Percentiles rank a stretch among this genome's conserved stretches.
These are phyloP conservation scores for Mucor ambiguus DNA, from an alignment of 371 early-diverging fungal genomes.

Conservation along the genomic window DNA sequence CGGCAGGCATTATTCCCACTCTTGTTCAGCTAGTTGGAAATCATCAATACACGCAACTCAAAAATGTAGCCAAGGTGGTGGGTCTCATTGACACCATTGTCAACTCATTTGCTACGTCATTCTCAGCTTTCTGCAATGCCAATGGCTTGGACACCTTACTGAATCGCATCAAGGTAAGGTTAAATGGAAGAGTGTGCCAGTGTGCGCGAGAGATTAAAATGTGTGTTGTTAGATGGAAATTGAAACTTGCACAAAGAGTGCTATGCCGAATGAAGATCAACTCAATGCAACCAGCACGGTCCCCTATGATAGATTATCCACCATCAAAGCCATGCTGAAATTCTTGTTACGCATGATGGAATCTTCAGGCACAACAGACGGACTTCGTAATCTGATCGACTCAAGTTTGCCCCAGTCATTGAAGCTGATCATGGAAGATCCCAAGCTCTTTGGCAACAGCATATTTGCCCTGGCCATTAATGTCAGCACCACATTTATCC, in stretches of 20 bases:
- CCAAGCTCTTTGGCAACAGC: slow-evolving; percentile 71
- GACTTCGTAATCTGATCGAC: slow-evolving; percentile 92
- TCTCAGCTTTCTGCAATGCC: slow-evolving; percentile 80
- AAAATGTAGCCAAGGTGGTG: slow-evolving; percentile 73
- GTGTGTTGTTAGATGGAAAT: slow-evolving; percentile 12
- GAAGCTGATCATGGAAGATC: slow-evolving; percentile 68
- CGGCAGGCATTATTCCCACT: slow-evolving; percentile 86
- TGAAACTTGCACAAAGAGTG: slow-evolving; percentile 10
- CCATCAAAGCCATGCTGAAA: slow-evolving; percentile 89
- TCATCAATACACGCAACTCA: slow-evolving; percentile 51
- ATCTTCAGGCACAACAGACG: slow-evolving; percentile 81
- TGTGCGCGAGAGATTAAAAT: slow-evolving; percentile 8
- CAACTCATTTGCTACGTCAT: slow-evolving; percentile 75
- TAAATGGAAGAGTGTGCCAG: slow-evolving; percentile 28
- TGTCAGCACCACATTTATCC: slow-evolving; percentile 92
- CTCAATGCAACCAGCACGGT: slow-evolving; percentile 14
- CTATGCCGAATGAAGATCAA: background rate
- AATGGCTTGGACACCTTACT: slow-evolving; percentile 83
- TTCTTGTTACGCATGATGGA: slow-evolving; percentile 95
- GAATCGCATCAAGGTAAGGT: slow-evolving; percentile 70
- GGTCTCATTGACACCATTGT: slow-evolving; percentile 81
- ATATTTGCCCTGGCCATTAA: slow-evolving; percentile 81
- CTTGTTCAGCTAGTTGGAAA: slow-evolving; percentile 67
- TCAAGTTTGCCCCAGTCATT: slow-evolving; percentile 79
- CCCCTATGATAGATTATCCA: slow-evolving; percentile 60